phyloP scores from a whole-genome alignment of 805 yeast genomes.

The Candida tammaniensis region DNA sequence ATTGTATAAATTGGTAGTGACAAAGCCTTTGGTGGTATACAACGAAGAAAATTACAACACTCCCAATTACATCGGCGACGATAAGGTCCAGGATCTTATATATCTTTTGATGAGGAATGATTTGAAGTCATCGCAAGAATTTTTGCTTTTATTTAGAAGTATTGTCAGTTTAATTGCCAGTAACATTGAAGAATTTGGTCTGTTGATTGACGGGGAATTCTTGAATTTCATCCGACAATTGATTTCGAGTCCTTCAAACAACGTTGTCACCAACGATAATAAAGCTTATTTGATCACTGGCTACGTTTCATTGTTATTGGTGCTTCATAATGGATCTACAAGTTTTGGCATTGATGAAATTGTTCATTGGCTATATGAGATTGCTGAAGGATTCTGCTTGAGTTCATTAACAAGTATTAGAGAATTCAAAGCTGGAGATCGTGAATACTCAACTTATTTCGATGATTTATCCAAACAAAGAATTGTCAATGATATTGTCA shows the following conservation, averaged over 20 bases:
- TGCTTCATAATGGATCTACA: conserved; percentile 47
- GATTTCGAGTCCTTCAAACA: conserved; percentile 33
- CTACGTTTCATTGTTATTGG: conserved; percentile 35
- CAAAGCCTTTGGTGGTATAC: conserved; percentile 34
- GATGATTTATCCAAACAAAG: conserved; percentile 32
- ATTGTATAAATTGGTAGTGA: conserved; percentile 45
- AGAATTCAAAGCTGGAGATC: conserved; percentile 38
- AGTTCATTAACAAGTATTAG: conserved; percentile 28
- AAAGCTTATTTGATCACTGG: conserved; percentile 39
- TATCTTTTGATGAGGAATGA: conserved; percentile 30
- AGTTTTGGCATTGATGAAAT: conserved; percentile 49
- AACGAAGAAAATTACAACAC: conserved; percentile 37
- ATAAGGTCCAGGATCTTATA: conserved; percentile 30
- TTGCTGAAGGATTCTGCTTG: conserved; percentile 38
- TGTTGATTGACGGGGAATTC: conserved; percentile 30
- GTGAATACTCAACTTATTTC: conserved; percentile 40
- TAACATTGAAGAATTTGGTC: conserved; percentile 51
- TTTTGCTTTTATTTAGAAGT: conserved; percentile 38
- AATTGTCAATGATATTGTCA: conserved; percentile 31
- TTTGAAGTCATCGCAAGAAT: conserved; percentile 39
- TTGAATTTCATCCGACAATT: conserved; percentile 22
- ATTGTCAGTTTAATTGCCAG: conserved; percentile 43
- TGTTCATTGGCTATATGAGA: conserved; percentile 41
- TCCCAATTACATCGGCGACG: conserved; percentile 37
- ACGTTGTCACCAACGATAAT: conserved; percentile 34